phyloP scores from a whole-genome alignment of 2,329 filamentous ascomycete species.

The Mycosphaerella sp. region DNA sequence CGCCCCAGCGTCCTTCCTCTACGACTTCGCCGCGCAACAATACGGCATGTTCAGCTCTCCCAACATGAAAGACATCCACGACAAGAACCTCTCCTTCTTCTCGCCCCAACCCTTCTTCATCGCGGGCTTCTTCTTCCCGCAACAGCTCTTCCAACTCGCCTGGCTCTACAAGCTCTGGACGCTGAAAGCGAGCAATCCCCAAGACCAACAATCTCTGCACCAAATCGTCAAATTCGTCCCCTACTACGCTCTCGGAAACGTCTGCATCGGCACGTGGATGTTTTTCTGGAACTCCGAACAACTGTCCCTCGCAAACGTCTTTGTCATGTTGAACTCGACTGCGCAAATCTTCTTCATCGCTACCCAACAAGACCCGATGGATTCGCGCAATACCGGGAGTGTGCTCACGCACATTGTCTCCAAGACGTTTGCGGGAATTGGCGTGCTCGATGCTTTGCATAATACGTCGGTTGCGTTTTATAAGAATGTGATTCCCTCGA shows the following conservation, averaged over 20 bases:
- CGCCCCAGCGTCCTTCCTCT: conserved; percentile 50
- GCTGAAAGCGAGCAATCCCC: conserved; percentile 39
- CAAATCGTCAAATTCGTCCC: conserved; percentile 52
- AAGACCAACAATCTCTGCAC: conserved; percentile 40
- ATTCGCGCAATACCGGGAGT: conserved; percentile 45
- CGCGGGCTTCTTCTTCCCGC: conserved; percentile 55
- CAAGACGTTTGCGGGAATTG: conserved; percentile 57
- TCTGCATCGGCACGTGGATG: conserved; percentile 56
- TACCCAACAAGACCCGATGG: conserved; percentile 43
- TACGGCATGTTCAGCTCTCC: conserved; percentile 53
- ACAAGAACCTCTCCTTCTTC: conserved; percentile 54
- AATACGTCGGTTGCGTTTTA: conserved; percentile 54
- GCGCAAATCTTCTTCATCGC: conserved; percentile 52
- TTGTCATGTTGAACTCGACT: conserved; percentile 52
- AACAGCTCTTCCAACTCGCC: conserved; percentile 53
- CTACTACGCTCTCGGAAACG: conserved; percentile 51
- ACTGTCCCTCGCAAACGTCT: conserved; percentile 49
- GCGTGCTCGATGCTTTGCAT: conserved; percentile 54
- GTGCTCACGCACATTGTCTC: conserved; percentile 53
- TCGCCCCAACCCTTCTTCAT: conserved; percentile 55
- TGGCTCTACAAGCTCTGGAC: conserved; percentile 55
- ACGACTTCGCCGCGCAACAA: conserved; percentile 54
- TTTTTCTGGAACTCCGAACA: conserved; percentile 54
- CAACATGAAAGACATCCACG: conserved; percentile 56
- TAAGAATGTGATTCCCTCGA: conserved; percentile 43